Evolutionary conservation across 208 protist species (phyloP).

Genomic region (Leishmania lainsoni): DNA sequence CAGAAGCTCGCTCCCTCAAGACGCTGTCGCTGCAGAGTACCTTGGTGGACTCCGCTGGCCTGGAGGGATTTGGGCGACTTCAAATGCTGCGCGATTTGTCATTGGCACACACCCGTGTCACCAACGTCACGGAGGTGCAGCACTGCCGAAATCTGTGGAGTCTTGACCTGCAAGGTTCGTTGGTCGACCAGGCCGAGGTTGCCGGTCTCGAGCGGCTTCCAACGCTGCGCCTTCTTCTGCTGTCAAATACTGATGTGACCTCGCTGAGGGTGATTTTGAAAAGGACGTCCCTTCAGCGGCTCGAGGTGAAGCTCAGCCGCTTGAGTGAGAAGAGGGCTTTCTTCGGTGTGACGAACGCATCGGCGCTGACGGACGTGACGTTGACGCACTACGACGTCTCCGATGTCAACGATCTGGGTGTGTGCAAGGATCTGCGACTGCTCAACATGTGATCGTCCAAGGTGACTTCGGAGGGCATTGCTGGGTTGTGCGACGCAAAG

Average conservation of each 20-base stretch:
- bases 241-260: constrained; percentile 30
- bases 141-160: constrained; percentile 13
- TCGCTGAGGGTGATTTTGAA: constrained; percentile 6
- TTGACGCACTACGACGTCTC: constrained; percentile 31
- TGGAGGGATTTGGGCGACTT: constrained; percentile 21
- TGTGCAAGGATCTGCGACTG: constrained; percentile 13
- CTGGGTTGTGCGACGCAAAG: constrained; percentile 9
- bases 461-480: constrained; percentile 30
- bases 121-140: constrained; percentile 19
- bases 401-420: constrained; percentile 14
- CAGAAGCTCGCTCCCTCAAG: constrained; percentile 14
- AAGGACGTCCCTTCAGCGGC: constrained; percentile 19
- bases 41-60: constrained; percentile 12
- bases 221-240: constrained; percentile 20
- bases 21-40: constrained; percentile 29
- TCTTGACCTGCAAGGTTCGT: constrained; percentile 23
- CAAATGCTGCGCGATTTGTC: constrained; percentile 26
- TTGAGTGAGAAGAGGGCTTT: constrained; percentile 10
- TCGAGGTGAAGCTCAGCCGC: constrained; percentile 24
- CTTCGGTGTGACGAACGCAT: constrained; percentile 7
- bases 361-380: constrained; percentile 19
- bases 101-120: constrained; percentile 30
- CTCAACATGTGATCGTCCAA: constrained; percentile 36
- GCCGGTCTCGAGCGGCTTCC: constrained; percentile 18
- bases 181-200: constrained; percentile 21